These are phyloP conservation scores for Corniculantispora saksenae DNA, from an alignment of 2,329 filamentous ascomycete species.

Conservation along the genomic window DNA sequence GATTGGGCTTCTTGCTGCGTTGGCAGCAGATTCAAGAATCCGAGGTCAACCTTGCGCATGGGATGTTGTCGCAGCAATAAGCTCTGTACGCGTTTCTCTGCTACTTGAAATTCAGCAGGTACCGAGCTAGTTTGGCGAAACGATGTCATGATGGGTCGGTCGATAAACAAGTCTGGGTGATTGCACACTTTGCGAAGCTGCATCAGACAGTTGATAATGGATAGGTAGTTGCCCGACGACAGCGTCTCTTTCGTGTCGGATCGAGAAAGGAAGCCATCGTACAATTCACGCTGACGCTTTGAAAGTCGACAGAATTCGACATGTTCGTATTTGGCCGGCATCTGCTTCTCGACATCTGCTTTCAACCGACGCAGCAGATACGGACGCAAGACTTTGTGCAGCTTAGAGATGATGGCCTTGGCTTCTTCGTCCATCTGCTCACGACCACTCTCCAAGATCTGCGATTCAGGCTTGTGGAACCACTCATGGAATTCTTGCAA, in stretches of 20 bases:
- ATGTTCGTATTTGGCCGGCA: constrained; percentile 97
- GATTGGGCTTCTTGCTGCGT: constrained; percentile 69
- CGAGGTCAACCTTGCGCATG: constrained; percentile 67
- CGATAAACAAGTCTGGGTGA: constrained; percentile 94
- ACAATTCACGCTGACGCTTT: constrained; percentile 91
- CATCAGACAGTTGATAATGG: constrained; percentile 98
- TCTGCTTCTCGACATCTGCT: constrained; percentile 97
- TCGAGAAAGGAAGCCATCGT: constrained; percentile 92
- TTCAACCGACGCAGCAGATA: constrained; percentile 90
- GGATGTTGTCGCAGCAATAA: constrained; percentile 63
- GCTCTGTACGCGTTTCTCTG: constrained; percentile 69
- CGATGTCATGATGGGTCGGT: constrained; percentile 93
- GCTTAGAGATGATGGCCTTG: constrained; percentile 84
- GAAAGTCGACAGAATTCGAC: constrained; percentile 94
- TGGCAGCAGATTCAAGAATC: constrained; percentile 78
- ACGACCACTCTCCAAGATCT: constrained; percentile 91
- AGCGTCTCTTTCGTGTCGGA: constrained; percentile 87
- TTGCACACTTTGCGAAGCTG: constrained; percentile 97
- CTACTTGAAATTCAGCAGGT: constrained; percentile 70
- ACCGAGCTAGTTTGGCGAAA: constrained; percentile 87
- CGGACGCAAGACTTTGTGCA: constrained; percentile 90
- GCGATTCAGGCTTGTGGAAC: constrained; percentile 92
- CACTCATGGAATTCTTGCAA: constrained; percentile 95
- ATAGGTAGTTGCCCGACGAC: constrained; percentile 91
- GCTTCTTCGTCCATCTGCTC: constrained; percentile 95